phyloP scores from a whole-genome alignment of 768 basidiomycete genomes.

The Daedaleopsis nitida region DNA sequence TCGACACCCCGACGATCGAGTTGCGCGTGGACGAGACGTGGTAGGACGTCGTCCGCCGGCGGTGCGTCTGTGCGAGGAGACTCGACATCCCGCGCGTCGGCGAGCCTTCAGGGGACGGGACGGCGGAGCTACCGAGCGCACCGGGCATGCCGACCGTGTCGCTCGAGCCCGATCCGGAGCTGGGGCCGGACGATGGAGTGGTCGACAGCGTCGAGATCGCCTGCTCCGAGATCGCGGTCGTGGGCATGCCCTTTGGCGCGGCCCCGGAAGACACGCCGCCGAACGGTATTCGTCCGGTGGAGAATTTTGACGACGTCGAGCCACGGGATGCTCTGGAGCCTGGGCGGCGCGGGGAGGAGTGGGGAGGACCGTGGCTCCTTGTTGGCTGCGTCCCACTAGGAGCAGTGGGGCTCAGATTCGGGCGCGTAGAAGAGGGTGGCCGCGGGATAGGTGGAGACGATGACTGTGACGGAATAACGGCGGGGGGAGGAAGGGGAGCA shows the following conservation, averaged over 20 bases:
- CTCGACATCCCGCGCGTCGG: constrained; percentile 62
- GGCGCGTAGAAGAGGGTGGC: background rate
- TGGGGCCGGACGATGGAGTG: constrained; percentile 3
- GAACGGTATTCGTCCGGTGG: constrained; percentile 62
- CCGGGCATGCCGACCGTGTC: constrained; percentile 19
- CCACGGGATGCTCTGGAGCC: constrained; percentile 72
- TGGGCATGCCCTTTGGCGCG: constrained; percentile 60
- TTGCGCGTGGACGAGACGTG: constrained; percentile 45
- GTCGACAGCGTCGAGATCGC: constrained; percentile 48
- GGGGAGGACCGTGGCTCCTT: constrained; percentile 23
- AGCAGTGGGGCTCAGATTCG: constrained; percentile 36
- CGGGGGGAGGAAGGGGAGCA: background rate
- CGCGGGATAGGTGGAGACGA: background rate
- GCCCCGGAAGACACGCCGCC: constrained; percentile 43
- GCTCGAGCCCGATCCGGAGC: constrained; percentile 28
- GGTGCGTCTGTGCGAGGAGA: constrained; percentile 35
- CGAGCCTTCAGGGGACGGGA: constrained; percentile 62
- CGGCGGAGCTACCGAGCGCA: constrained; percentile 13
- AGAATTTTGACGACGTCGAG: constrained; percentile 71
- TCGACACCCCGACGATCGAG: background rate
- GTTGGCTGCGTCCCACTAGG: constrained; percentile 21
- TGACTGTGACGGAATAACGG: background rate
- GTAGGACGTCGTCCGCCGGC: constrained; percentile 63
- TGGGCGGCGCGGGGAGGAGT: constrained; percentile 64
- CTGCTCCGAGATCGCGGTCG: constrained; percentile 66